A percentile compares a stretch with the other conserved stretches of the same genome.
phyloP scores from a whole-genome alignment of 2,329 filamentous ascomycete genomes.

The Colletotrichum tamarilloi region DNA sequence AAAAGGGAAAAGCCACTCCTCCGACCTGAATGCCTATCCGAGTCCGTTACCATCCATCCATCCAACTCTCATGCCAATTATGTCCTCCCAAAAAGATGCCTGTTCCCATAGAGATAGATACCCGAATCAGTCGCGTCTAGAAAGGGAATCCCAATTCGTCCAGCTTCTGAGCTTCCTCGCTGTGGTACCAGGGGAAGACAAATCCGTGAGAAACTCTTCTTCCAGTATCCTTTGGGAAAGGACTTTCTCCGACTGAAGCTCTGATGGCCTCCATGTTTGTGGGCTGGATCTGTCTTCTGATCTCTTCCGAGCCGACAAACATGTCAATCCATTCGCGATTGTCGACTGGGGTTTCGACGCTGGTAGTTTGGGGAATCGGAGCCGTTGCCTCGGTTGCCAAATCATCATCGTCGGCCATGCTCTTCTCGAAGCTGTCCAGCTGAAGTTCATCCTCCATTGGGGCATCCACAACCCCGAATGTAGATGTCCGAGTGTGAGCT shows the following conservation, averaged over 20 bases:
- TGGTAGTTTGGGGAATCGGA: not conserved
- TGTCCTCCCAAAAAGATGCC: not conserved
- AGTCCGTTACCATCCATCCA: too few relatives aligned
- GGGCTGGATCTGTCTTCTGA: not conserved
- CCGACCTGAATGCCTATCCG: not conserved
- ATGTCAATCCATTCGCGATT: not conserved
- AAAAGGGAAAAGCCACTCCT: not conserved
- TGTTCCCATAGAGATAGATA: too few relatives aligned
- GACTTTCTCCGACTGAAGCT: not conserved
- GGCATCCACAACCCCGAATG: not conserved
- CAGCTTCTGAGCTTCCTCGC: not conserved
- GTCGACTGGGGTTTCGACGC: not conserved
- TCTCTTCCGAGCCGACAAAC: not conserved
- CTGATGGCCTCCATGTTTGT: not conserved
- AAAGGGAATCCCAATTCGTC: not conserved
- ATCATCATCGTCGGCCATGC: not conserved
- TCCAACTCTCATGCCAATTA: not conserved
- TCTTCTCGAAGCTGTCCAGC: not conserved
- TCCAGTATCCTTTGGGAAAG: slow-evolving; percentile 7
- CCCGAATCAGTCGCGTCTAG: not conserved
- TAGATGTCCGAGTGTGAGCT: not conserved
- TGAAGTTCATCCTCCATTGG: not conserved
- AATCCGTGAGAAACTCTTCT: slow-evolving; percentile 14
- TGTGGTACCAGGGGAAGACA: not conserved
- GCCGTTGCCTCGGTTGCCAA: not conserved